A percentile compares a stretch with the other conserved stretches of the same genome.
Evolutionary conservation across 306 rosid species (phyloP).

Genomic region (Purshia tridentata): DNA sequence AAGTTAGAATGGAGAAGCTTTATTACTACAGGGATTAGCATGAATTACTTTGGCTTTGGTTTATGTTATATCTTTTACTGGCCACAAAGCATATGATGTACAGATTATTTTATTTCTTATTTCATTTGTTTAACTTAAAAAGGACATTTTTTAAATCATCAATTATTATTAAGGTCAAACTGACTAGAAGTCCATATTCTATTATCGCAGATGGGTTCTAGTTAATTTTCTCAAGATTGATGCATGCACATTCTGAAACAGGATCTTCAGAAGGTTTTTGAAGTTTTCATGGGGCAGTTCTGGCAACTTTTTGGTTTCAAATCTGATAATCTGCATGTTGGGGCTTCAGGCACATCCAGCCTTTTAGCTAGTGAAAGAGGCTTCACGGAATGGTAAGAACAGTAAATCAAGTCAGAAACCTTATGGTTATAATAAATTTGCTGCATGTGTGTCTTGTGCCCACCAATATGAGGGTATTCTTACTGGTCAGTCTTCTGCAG

Average conservation of each 20-base stretch:
- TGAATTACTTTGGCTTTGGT: neutral
- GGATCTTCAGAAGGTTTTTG: constrained; percentile 74
- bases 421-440: neutral
- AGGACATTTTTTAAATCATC: neutral
- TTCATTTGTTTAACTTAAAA: neutral
- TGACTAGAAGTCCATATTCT: constrained; percentile 11
- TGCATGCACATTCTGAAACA: constrained; percentile 49
- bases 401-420: constrained; percentile 9
- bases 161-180: neutral
- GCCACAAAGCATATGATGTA: neutral
- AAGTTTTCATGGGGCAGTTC: constrained; percentile 87
- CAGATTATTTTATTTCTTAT: neutral
- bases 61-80: neutral
- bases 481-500: constrained; percentile 40
- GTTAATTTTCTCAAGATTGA: constrained; percentile 31
- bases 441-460: neutral
- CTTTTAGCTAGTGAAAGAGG: constrained; percentile 84
- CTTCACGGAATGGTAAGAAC: constrained; percentile 78
- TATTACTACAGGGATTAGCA: neutral
- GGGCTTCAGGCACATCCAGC: constrained; percentile 62
- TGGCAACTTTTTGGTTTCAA: constrained; percentile 93
- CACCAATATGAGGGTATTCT: constrained; percentile 20
- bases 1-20: neutral
- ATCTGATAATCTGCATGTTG: constrained; percentile 54
- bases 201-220: constrained; percentile 21